A percentile compares a stretch with the other conserved stretches of the same genome.
Conservation (phyloP, 306 rosid species). For the Vigna mungo region DNA sequence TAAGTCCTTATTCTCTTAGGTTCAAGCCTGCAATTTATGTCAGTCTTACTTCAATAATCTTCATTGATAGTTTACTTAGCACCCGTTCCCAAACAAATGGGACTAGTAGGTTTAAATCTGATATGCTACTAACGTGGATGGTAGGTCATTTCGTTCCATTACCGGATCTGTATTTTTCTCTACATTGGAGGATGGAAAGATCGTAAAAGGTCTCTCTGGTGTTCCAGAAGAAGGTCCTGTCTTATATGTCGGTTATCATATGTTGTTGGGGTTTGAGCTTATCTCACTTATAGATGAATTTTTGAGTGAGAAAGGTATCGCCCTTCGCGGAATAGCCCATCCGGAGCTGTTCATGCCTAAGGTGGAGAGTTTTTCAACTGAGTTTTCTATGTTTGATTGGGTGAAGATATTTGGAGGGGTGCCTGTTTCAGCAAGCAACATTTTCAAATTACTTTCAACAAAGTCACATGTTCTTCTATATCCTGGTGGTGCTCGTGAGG, state of each 20-base stretch:
- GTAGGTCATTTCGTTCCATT: slow-evolving; percentile 60
- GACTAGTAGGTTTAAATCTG: slow-evolving; percentile 15
- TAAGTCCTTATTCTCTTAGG: neutral
- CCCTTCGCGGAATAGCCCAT: slow-evolving; percentile 83
- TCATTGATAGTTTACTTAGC: slow-evolving; percentile 27
- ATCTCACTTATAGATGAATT: slow-evolving; percentile 59
- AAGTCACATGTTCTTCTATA: slow-evolving; percentile 87
- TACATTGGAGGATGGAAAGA: slow-evolving; percentile 83
- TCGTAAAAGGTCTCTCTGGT: slow-evolving; percentile 88
- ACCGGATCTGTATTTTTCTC: slow-evolving; percentile 79
- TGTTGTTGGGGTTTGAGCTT: slow-evolving; percentile 75
- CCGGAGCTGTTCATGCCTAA: slow-evolving; percentile 57
- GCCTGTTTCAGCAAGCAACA: slow-evolving; percentile 76
- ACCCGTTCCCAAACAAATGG: neutral
- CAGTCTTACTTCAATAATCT: slow-evolving; percentile 14
- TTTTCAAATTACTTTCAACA: slow-evolving; percentile 69
- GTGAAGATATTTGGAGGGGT: slow-evolving; percentile 77
- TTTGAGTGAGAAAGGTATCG: slow-evolving; percentile 68
- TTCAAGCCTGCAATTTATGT: neutral
- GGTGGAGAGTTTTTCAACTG: slow-evolving; percentile 40
- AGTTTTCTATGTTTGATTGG: slow-evolving; percentile 60
- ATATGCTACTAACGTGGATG: slow-evolving; percentile 39
- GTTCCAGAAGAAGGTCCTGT: slow-evolving; percentile 96
- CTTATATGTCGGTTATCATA: slow-evolving; percentile 84
- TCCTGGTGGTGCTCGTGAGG: slow-evolving; percentile 98